Conservation (phyloP, 1,284 basidiomycete genomes). For the Ceratorhiza oryzae-sativae region DNA sequence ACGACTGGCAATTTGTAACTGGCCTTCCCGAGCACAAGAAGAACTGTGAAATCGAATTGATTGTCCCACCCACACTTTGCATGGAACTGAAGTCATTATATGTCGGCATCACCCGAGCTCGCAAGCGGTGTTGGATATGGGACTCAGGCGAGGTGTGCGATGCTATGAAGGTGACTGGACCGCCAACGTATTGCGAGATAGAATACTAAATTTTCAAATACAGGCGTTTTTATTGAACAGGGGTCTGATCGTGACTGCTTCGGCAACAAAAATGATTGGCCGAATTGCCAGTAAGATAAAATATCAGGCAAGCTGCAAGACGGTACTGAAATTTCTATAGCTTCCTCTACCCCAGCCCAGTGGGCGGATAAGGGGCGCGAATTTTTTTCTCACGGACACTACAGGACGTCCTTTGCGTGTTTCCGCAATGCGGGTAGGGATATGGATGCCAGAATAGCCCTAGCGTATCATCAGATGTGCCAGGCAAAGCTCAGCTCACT, state of each 20-base stretch:
- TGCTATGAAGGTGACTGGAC: background rate
- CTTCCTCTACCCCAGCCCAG: background rate
- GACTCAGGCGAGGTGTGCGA: background rate
- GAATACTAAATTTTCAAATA: background rate
- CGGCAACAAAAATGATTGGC: background rate
- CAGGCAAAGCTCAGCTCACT: constrained; percentile 10
- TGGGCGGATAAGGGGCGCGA: constrained; percentile 21
- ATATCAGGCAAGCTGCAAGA: background rate
- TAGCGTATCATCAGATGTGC: constrained; percentile 22
- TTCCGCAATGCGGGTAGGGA: background rate
- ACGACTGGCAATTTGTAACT: constrained; percentile 23
- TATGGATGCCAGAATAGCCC: background rate
- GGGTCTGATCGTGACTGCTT: background rate
- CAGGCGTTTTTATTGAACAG: too few species aligned
- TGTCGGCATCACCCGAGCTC: constrained; percentile 41
- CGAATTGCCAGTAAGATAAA: constrained; percentile 12
- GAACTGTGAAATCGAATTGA: too few species aligned
- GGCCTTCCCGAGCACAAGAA: background rate
- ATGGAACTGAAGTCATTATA: constrained; percentile 41
- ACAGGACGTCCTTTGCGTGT: background rate
- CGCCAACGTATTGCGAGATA: background rate
- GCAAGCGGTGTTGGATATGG: constrained; percentile 42
- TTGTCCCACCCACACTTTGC: background rate
- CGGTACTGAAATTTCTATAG: background rate
- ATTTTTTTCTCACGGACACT: constrained; percentile 18